Evolutionary conservation across 1,284 basidiomycete genomes (phyloP).

Genomic region (Sanghuangporus sanghuang): DNA sequence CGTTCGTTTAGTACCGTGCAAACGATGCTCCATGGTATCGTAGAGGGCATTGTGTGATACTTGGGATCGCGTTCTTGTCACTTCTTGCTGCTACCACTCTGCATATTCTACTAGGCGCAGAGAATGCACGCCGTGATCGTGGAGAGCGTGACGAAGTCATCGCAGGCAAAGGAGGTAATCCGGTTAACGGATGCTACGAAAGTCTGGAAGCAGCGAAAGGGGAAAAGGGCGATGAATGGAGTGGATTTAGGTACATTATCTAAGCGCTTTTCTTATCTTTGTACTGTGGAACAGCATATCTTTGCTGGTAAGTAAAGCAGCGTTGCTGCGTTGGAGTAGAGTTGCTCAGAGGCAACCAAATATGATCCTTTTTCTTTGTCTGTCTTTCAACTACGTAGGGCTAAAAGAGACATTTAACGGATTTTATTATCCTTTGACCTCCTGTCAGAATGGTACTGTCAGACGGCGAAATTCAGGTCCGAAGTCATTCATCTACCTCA

Average conservation of each 20-base stretch:
- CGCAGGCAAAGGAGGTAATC: conserved; percentile 21
- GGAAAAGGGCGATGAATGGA: conserved; percentile 56
- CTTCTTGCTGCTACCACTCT: conserved; percentile 36
- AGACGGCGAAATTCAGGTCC: no score
- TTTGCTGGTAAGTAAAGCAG: no score
- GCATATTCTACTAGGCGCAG: conserved; percentile 31
- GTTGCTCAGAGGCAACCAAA: no score
- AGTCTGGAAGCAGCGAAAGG: conserved; percentile 46
- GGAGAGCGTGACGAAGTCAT: conserved; percentile 46
- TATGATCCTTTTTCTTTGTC: no score
- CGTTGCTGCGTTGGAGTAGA: no score
- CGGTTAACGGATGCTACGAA: conserved; percentile 34
- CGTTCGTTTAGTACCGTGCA: conserved; percentile 28
- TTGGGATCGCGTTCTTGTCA: conserved; percentile 43
- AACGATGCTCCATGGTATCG: conserved; percentile 40
- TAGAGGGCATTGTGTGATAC: conserved; percentile 45
- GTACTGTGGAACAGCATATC: no score
- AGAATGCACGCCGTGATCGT: conserved; percentile 39
- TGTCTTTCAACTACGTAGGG: no score
- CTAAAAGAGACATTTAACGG: no score
- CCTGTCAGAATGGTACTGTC: no score
- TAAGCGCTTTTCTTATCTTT: conserved; percentile 2
- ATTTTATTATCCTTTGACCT: no score
- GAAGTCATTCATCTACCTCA: no score
- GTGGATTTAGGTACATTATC: conserved; percentile 48